Percentiles rank a stretch among this genome's conserved stretches.
Conservation (phyloP, 306 rosid species). For the Lathyrus tuberosus region DNA sequence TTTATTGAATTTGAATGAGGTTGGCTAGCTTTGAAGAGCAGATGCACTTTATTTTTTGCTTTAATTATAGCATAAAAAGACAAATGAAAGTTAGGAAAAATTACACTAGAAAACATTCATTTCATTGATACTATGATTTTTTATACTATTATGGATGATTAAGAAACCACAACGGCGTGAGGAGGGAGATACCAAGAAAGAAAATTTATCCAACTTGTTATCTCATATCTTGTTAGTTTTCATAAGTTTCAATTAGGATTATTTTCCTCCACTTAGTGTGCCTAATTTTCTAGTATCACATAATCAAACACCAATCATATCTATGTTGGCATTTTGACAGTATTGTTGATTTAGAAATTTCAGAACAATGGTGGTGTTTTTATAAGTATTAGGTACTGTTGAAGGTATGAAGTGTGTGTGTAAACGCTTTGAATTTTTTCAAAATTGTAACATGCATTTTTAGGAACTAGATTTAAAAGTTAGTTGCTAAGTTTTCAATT, state of each 20-base stretch:
- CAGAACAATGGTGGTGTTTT: too few relatives aligned
- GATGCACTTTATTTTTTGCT: background rate
- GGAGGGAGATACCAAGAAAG: background rate
- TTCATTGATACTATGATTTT: background rate
- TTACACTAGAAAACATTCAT: background rate
- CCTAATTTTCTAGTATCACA: too few relatives aligned
- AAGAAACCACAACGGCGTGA: constrained; percentile 30
- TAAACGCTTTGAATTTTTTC: too few relatives aligned
- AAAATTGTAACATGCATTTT: too few relatives aligned
- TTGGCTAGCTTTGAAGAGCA: background rate
- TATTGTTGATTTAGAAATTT: too few relatives aligned
- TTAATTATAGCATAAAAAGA: constrained; percentile 14
- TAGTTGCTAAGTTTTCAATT: too few relatives aligned
- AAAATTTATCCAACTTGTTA: too few relatives aligned
- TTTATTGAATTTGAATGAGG: constrained; percentile 26
- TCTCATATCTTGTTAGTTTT: constrained; percentile 9
- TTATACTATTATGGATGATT: constrained; percentile 29
- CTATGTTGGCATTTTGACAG: too few relatives aligned
- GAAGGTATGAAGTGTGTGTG: too few relatives aligned
- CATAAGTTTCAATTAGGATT: constrained; percentile 14
- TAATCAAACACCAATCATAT: too few relatives aligned
- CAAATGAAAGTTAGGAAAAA: constrained; percentile 17
- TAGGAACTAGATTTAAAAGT: too few relatives aligned
- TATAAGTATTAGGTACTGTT: too few relatives aligned
- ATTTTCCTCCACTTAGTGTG: background rate